These are phyloP conservation scores for Skeletonema menzelii DNA, from an alignment of 108 stramenopile genomes.

Conservation along the genomic window DNA sequence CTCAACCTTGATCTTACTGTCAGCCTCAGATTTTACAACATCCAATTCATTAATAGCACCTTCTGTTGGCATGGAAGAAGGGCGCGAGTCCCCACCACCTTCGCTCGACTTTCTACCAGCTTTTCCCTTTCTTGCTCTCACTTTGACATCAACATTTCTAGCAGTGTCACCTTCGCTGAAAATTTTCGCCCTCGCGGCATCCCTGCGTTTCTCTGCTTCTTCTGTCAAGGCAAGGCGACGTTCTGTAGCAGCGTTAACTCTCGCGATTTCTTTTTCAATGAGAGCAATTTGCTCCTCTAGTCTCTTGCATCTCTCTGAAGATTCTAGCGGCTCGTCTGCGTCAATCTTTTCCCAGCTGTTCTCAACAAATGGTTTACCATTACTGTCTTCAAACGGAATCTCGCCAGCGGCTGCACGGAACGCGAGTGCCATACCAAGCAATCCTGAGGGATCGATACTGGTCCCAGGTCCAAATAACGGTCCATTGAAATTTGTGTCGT, in stretches of 20 bases:
- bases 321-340: conserved; percentile 49
- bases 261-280: conserved; percentile 38
- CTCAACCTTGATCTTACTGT: background rate
- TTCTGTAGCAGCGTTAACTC: conserved; percentile 28
- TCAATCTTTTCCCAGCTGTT: conserved; percentile 74
- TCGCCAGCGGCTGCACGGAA: conserved; percentile 87
- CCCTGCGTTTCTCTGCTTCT: conserved; percentile 23
- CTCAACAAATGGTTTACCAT: conserved; percentile 43
- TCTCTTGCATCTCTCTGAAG: conserved; percentile 56
- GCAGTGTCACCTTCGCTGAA: conserved; percentile 3
- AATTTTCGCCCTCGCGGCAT: conserved; percentile 5
- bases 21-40: conserved; percentile 3
- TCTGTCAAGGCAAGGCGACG: conserved; percentile 12
- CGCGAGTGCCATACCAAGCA: conserved; percentile 85
- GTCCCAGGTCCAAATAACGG: conserved; percentile 59
- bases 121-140: conserved; percentile 4
- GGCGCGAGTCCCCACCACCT: background rate
- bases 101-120: background rate
- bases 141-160: conserved; percentile 2
- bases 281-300: conserved; percentile 38
- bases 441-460: conserved; percentile 66
- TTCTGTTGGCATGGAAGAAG: conserved; percentile 1
- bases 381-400: conserved; percentile 62
- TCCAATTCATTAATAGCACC: background rate
- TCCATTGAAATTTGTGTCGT: conserved; percentile 50